Evolutionary conservation across 75 land plant genomes (phyloP), one percentile per base, ranked within the genome.

Genomic region (Cunninghamia lanceolata): DNA sequence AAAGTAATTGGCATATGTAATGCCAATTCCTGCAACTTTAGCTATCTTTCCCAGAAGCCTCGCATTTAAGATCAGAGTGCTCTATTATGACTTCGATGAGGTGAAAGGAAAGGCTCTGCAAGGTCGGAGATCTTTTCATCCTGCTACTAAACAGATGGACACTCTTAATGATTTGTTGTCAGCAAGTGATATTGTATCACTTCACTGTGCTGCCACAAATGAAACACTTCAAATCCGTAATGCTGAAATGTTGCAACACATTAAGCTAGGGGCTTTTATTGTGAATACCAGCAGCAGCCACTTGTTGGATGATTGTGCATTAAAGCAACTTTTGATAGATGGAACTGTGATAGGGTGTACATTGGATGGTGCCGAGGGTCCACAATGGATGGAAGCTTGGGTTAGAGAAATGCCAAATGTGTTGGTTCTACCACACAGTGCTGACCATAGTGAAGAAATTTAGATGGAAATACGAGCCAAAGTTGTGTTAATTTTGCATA

Each of bases 211-310:
- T 82, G 87, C 95, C 32, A 91, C 99, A 81, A 89, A 95, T 86
- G 99, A 98, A 79, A 96, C 99, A 30, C 84, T 96, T 15, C 99
- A 96, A 85, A 90, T 98, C 45, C 91, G 96, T 39, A 96, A 93
- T 91, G 96, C 94, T 30, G 99, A 96, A 85, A 88, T 92, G 80
- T 86, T 96, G 85, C 97, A 98, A 91, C 95, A 96, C 54, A 90
- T 96, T 83, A 98, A 96, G 83, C 99, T 96, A 87, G 99, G 99
- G 77, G 99, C 99, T 70, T 94, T 94, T 82, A 86, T 98, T 85
- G 97, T 98, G 85, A 98, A 98, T 87, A 96, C 99, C 30, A 94
- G 99, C 34, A 98, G 97, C 91, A 93, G 96, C 88, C 99, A 96
- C 84, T 81, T 98, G 38, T 82, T 98, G 84, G 99, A 98, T 88